phyloP scores from a whole-genome alignment of 176 grass and related monocot species.

The Ananas comosus region DNA sequence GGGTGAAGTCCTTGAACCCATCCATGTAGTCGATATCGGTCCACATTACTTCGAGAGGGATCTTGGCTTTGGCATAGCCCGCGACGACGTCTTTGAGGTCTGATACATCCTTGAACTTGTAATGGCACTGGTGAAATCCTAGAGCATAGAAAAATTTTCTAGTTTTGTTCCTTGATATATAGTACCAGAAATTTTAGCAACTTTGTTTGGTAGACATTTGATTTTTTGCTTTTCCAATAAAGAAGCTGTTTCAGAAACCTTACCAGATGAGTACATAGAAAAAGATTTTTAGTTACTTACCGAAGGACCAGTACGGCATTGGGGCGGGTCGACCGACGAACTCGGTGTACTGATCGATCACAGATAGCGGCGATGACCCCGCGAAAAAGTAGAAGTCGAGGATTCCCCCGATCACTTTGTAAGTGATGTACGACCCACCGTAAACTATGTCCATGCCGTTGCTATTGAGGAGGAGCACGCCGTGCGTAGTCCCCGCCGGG shows the following conservation, averaged over 20 bases:
- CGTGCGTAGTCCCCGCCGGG: conserved; percentile 30
- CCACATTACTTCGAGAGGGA: conserved; percentile 95
- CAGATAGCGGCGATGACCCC: conserved; percentile 44
- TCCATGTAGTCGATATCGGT: conserved; percentile 97
- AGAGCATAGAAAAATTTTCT: background rate
- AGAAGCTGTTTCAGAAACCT: background rate
- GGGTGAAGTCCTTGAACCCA: conserved; percentile 69
- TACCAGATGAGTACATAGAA: background rate
- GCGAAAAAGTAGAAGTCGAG: conserved; percentile 87
- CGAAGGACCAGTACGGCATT: conserved; percentile 93
- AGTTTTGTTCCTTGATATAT: too few species aligned
- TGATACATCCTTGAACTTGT: conserved; percentile 49
- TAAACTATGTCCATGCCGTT: conserved; percentile 86
- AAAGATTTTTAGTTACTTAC: conserved; percentile 10
- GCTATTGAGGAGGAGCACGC: conserved; percentile 83
- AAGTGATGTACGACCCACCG: conserved; percentile 47
- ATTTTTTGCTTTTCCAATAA: background rate
- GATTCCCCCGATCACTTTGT: conserved; percentile 83
- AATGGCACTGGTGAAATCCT: conserved; percentile 89
- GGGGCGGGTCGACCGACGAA: conserved; percentile 59
- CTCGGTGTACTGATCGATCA: conserved; percentile 82
- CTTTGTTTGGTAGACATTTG: too few species aligned
- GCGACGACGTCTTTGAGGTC: conserved; percentile 61
- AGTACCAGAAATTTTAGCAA: too few species aligned
- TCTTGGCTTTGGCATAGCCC: conserved; percentile 59